Percentiles rank a stretch among this genome's conserved stretches.
Conservation (phyloP, 768 basidiomycete species). For the Tephrocybe sp. region DNA sequence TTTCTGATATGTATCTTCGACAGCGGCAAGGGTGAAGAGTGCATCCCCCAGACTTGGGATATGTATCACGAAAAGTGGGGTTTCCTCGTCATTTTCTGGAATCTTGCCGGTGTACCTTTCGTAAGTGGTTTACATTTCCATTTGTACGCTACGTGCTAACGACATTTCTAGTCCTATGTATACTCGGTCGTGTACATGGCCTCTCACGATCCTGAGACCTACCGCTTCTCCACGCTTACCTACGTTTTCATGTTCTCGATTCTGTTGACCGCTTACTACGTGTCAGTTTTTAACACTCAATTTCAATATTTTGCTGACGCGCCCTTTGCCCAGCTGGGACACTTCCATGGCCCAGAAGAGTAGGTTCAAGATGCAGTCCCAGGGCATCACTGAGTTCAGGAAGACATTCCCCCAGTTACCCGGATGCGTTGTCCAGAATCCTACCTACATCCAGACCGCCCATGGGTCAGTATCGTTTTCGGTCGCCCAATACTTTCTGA, state of each 20-base stretch:
- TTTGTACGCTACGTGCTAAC: background rate
- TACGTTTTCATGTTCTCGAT: slow-evolving; percentile 75
- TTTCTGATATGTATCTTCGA: slow-evolving; percentile 9
- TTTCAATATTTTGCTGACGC: background rate
- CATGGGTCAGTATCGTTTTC: slow-evolving; percentile 63
- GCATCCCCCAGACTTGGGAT: slow-evolving; percentile 97
- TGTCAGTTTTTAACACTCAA: slow-evolving; percentile 48
- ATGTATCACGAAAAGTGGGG: slow-evolving; percentile 99
- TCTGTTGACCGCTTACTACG: slow-evolving; percentile 81
- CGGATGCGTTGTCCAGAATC: slow-evolving; percentile 78
- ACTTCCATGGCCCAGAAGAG: slow-evolving; percentile 96
- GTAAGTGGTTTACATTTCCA: slow-evolving; percentile 40
- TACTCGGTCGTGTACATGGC: slow-evolving; percentile 99
- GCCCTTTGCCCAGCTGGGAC: slow-evolving; percentile 66
- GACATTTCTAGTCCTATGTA: slow-evolving; percentile 72
- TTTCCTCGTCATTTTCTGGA: slow-evolving; percentile 99
- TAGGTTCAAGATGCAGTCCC: slow-evolving; percentile 95
- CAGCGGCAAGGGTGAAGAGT: slow-evolving; percentile 91
- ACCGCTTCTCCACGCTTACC: slow-evolving; percentile 78
- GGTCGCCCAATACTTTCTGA: background rate
- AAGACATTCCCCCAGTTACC: slow-evolving; percentile 95
- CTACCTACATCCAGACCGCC: slow-evolving; percentile 88
- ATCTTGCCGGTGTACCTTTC: slow-evolving; percentile 91
- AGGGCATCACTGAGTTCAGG: slow-evolving; percentile 82
- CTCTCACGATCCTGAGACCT: slow-evolving; percentile 85